These are phyloP conservation scores for Tribonema minus DNA, from an alignment of 108 stramenopile species.

Conservation along the genomic window DNA sequence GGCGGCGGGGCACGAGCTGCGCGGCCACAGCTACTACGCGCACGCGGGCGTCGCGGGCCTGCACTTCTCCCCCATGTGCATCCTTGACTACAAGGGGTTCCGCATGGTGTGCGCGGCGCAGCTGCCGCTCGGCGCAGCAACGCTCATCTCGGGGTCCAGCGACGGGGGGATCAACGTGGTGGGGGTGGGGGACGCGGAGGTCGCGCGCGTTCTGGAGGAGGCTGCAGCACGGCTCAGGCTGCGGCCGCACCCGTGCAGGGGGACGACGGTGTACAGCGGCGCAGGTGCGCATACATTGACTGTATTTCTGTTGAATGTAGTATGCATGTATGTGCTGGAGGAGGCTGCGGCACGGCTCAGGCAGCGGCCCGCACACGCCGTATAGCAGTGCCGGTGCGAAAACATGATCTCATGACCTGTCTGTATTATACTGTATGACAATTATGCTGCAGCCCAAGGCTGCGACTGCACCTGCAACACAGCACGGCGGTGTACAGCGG, in stretches of 20 bases:
- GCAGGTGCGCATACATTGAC: too few relatives aligned
- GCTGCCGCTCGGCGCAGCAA: conserved; percentile 9
- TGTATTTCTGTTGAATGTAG: neutral
- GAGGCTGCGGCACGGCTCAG: neutral
- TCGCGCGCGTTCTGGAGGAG: neutral
- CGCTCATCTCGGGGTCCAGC: conserved; percentile 7
- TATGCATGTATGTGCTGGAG: neutral
- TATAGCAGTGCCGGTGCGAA: neutral
- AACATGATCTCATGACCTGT: too few relatives aligned
- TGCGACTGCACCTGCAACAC: too few relatives aligned
- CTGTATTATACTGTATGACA: too few relatives aligned
- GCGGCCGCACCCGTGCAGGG: neutral
- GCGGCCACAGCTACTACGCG: neutral
- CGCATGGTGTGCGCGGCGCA: conserved; percentile 25
- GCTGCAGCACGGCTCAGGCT: neutral
- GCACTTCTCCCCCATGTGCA: conserved; percentile 39
- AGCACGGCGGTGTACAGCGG: too few relatives aligned
- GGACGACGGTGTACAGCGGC: neutral
- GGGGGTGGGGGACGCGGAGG: neutral
- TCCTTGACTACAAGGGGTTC: conserved; percentile 52
- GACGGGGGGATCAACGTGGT: conserved; percentile 12
- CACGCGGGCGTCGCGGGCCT: conserved; percentile 22
- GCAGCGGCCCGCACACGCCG: neutral
- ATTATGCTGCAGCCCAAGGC: too few relatives aligned
- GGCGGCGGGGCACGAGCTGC: neutral